Evolutionary conservation across 495 filamentous ascomycete species (phyloP).

Genomic region (Amphirosellinia nigrospora): DNA sequence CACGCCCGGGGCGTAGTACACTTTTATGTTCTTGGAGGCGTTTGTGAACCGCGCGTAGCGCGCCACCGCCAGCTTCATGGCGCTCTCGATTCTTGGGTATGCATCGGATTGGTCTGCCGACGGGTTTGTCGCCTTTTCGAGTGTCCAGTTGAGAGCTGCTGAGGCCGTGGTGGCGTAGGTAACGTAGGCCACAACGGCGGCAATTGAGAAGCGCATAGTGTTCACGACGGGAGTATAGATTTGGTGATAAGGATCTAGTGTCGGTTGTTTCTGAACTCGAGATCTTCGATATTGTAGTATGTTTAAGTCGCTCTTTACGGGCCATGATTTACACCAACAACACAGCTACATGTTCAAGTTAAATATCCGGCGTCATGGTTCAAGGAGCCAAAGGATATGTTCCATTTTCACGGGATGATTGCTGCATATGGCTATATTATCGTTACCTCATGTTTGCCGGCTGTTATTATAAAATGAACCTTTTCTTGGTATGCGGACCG

Average conservation of each 20-base stretch:
- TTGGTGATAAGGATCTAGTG: neutral
- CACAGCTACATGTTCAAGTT: neutral
- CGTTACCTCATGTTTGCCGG: neutral
- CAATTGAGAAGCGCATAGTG: conserved; percentile 42
- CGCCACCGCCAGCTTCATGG: conserved; percentile 43
- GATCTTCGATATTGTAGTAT: neutral
- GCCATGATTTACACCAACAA: neutral
- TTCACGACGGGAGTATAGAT: neutral
- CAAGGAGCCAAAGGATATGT: neutral
- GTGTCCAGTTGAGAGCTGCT: conserved; percentile 41
- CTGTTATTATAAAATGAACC: neutral
- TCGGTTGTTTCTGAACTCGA: neutral
- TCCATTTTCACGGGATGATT: neutral
- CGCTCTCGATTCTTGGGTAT: conserved; percentile 46
- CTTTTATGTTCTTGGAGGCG: conserved; percentile 43
- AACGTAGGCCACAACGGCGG: conserved; percentile 30
- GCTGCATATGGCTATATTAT: conserved; percentile 15
- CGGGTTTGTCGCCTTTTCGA: conserved; percentile 42
- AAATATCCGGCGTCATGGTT: neutral
- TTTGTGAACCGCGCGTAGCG: conserved; percentile 44
- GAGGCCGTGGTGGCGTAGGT: conserved; percentile 36
- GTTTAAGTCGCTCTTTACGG: neutral
- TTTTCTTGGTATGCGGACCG: conserved; percentile 6
- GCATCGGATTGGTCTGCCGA: conserved; percentile 48
- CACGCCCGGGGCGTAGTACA: conserved; percentile 47